Percentiles rank a stretch among this genome's conserved stretches.
Evolutionary conservation across 352 stramenopile species (phyloP).

Genomic region (Phytophthora fragariae): DNA sequence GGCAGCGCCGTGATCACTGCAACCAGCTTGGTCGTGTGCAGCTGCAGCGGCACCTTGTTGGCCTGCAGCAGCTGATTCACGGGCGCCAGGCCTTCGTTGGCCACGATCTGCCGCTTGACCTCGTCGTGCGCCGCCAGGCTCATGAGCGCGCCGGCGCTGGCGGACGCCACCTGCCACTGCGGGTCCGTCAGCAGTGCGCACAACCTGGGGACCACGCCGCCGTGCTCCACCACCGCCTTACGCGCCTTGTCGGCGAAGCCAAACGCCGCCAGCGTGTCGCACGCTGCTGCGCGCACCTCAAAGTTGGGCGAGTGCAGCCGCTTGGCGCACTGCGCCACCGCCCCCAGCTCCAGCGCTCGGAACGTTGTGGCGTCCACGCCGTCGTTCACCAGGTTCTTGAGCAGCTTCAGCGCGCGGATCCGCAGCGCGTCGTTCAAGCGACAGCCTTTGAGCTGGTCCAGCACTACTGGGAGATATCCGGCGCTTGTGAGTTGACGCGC

Average conservation of each 20-base stretch:
- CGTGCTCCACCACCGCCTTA: slow-evolving; percentile 60
- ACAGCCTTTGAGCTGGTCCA: slow-evolving; percentile 54
- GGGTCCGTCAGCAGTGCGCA: slow-evolving; percentile 63
- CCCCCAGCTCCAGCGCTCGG: slow-evolving; percentile 63
- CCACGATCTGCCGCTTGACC: slow-evolving; percentile 71
- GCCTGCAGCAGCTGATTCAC: slow-evolving; percentile 75
- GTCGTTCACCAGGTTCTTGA: slow-evolving; percentile 78
- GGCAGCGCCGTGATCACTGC: slow-evolving; percentile 67
- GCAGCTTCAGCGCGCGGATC: slow-evolving; percentile 60
- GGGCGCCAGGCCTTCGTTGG: slow-evolving; percentile 48
- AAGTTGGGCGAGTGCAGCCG: slow-evolving; percentile 50
- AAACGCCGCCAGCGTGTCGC: slow-evolving; percentile 61
- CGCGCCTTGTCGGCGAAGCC: slow-evolving; percentile 69
- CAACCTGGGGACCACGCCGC: slow-evolving; percentile 58
- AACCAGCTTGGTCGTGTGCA: slow-evolving; percentile 76
- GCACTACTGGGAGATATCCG: slow-evolving; percentile 59
- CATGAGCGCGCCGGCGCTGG: slow-evolving; percentile 73
- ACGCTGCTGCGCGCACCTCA: slow-evolving; percentile 57
- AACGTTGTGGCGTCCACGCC: slow-evolving; percentile 55
- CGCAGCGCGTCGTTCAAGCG: slow-evolving; percentile 45
- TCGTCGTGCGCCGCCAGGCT: slow-evolving; percentile 70
- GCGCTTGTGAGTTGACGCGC: slow-evolving; percentile 54
- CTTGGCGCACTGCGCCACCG: slow-evolving; percentile 50
- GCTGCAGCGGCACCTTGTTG: slow-evolving; percentile 59
- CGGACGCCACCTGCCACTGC: slow-evolving; percentile 60